Conservation (phyloP, 345 rosid species). For the Hibiscus trionum region DNA sequence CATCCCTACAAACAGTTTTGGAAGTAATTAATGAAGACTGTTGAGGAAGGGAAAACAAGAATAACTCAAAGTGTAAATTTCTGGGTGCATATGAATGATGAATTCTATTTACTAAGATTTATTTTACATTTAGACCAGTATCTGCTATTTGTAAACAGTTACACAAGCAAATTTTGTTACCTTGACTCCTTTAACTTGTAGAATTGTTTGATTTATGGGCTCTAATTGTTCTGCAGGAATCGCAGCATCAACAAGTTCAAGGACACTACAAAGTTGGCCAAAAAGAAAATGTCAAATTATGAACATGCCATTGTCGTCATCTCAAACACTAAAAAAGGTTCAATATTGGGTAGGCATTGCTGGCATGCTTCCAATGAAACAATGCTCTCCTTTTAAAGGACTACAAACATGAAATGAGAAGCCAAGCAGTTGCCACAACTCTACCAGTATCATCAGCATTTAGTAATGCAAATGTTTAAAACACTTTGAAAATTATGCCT, state of each 20-base stretch:
- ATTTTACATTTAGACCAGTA: not conserved
- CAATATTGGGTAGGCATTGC: not conserved
- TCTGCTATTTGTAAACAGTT: not conserved
- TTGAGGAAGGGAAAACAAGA: not conserved
- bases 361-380: not conserved
- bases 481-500: not conserved
- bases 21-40: not conserved
- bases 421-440: slow-evolving; percentile 1
- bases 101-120: not conserved
- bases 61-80: not conserved
- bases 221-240: slow-evolving; percentile 62
- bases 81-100: not conserved
- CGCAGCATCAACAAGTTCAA: slow-evolving; percentile 98
- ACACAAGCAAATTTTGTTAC: slow-evolving; percentile 18
- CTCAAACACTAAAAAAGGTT: not conserved
- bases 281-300: slow-evolving; percentile 17
- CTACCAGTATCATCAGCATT: not conserved
- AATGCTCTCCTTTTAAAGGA: not conserved
- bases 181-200: slow-evolving; percentile 77
- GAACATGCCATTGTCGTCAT: not conserved
- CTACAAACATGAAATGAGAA: not conserved
- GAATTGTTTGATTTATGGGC: slow-evolving; percentile 60
- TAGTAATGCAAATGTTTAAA: not conserved
- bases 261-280: slow-evolving; percentile 37
- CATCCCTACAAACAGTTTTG: slow-evolving; percentile 50